Base-by-base conservation (phyloP, 306 rosid genomes). In the Sphenostylis stenocarpa region DNA sequence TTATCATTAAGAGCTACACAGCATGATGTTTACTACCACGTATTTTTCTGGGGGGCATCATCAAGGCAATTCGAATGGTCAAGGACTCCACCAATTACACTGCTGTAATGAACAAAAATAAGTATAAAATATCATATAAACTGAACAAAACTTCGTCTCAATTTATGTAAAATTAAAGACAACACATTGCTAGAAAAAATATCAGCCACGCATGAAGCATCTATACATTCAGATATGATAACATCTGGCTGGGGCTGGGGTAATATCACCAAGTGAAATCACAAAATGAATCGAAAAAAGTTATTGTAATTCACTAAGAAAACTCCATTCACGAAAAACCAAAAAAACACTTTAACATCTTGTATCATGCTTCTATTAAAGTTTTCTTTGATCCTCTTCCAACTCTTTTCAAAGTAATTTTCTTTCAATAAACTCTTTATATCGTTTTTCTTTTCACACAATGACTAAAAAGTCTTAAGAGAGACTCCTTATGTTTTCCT, bases 51-150 rank as follows among this genome's bases (percentile, higher is more conserved):
- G 69, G 70, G 77, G 77, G 52, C 67, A 76, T 69, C 81, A 68
- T 67, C 77, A 80, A 71, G 82, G 80, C 80, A 64, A 39, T 80
- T 80, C 66, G 87, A 61, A 76, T 80, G 81, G 87, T 29, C 73
- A 84, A 49, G 76, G 57, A 57, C 87, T 80, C 84, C 87, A 56
- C 44, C 82, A 39, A 41, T 66, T 73, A 38, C 67, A 76, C 19
- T 55, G 80, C 84, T 80, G 84, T 52, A 73, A 84, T 71, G 15
- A 76, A 80, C 70, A 84, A 71, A 60, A 76, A 63, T 53, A 72
- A 52, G 79, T 26, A 61, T 63, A 61, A 70, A 83, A 80, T 20
- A 75, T 71, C 77, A 84, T 44, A 80, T 52, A 70, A 70, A 19
- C 15, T 17, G 39, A 75, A 55, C 67, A 56, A 52, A 41, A 20